Conservation (phyloP, 2,329 filamentous ascomycete species). For the Epichloe sibirici region DNA sequence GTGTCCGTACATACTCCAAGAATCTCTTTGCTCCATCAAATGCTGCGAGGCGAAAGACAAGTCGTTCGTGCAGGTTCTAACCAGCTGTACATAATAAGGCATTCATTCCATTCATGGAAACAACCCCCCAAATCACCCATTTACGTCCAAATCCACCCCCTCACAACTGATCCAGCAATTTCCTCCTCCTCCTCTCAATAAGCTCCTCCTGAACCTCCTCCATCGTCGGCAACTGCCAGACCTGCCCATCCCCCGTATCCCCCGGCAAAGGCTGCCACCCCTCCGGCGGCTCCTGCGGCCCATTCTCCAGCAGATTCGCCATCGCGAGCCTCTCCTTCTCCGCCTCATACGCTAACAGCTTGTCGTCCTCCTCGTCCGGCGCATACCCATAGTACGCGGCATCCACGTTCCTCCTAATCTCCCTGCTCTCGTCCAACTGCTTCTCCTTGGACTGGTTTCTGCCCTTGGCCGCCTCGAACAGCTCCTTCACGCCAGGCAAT, state of each 20-base stretch:
- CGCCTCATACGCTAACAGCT: slow-evolving; percentile 66
- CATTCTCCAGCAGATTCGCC: slow-evolving; percentile 51
- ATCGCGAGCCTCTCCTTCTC: slow-evolving; percentile 73
- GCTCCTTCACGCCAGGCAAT: slow-evolving; percentile 87
- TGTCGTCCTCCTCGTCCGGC: slow-evolving; percentile 79
- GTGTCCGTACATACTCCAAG: not conserved
- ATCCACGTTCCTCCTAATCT: slow-evolving; percentile 67
- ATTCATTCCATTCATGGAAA: no score
- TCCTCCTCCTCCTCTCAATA: slow-evolving; percentile 71
- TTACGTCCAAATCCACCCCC: not conserved
- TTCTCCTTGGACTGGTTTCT: slow-evolving; percentile 50
- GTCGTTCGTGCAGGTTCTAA: no score
- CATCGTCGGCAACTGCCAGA: slow-evolving; percentile 72
- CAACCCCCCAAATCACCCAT: not conserved
- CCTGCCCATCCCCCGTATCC: slow-evolving; percentile 68
- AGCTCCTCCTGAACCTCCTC: slow-evolving; percentile 94
- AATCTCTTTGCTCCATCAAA: not conserved
- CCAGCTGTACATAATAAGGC: no score
- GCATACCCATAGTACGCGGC: slow-evolving; percentile 95
- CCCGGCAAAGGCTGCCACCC: slow-evolving; percentile 82
- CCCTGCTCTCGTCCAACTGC: slow-evolving; percentile 54
- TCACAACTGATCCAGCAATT: slow-evolving; percentile 69
- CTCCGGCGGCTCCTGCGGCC: slow-evolving; percentile 43
- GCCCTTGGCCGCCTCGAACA: slow-evolving; percentile 69
- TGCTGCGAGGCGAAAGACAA: not conserved